Base-by-base conservation (phyloP, 2,329 filamentous ascomycete species). In the Colletotrichum eremochloae region DNA sequence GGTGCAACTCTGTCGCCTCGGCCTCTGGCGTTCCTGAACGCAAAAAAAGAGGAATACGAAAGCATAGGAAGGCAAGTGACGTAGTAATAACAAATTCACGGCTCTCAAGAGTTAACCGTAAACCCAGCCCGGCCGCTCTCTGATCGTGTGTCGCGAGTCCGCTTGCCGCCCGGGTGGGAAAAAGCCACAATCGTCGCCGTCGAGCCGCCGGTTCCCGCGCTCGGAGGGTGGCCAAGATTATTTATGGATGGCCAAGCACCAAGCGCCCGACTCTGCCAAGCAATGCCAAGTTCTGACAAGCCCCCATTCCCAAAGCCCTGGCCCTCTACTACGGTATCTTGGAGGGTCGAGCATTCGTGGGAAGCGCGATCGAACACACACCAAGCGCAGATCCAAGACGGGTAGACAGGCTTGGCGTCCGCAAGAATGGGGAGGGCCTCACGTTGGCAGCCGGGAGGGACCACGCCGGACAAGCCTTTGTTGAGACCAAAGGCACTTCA, bases 401-500 rank as follows among this genome's bases (percentile, higher is more conserved):
- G 53, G 46, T 33, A 36, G 40, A 71, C 31, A 64, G 60, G 38
- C 58, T 72, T 72, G 69, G 66, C 66, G 20, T 8, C 20, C 38
- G 24, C 14, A 3, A 50, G 20, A 18, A 68, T 46, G 33, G 6
- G 40, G 33, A 56, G 2, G 18, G 36, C 60, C 50, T 29, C 42
- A 4, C 7, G 1, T 15, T 33, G 14, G 18, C 7, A n/a, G 38
- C 63, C 3, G 40, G 63, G 63, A 20, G n/a, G 12, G 15, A 48
- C 69, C 38, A 64, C 15, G 52, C 55, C 53, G 44, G 6, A 53
- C 44, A 40, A 31, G 14, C 44, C 3, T 55, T 31, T 31, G 29
- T 55, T 65, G 69, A 69, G 70, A 72, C 69, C 53, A 55, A 50
- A 72, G 53, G 31, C 70, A 69, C 55, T 18, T 69, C 70, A 69